Evolutionary conservation across 1,139 yeast species (phyloP).

Genomic region (Debaryomycetaceae sp.): DNA sequence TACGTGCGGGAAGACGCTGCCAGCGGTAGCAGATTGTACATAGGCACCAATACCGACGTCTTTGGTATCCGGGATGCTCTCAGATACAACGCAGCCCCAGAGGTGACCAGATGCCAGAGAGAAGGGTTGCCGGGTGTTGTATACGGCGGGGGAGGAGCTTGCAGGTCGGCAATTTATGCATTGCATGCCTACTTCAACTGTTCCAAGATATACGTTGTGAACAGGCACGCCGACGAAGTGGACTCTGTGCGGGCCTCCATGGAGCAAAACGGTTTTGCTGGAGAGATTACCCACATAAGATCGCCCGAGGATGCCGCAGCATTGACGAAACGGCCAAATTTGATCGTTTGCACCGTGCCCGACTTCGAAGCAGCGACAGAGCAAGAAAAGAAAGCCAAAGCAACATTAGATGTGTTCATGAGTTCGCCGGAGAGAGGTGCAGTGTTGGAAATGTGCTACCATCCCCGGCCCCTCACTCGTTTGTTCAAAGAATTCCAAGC

Average conservation of each 20-base stretch:
- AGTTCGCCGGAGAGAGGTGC: slow-evolving; percentile 15
- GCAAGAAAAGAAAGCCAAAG: slow-evolving; percentile 19
- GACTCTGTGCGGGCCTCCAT: slow-evolving; percentile 14
- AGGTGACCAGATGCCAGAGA: slow-evolving; percentile 1
- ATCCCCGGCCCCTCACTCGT: slow-evolving; percentile 20
- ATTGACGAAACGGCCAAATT: slow-evolving; percentile 10
- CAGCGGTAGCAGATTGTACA: slow-evolving; percentile 9
- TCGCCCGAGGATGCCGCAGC: slow-evolving; percentile 18
- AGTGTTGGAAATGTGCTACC: slow-evolving; percentile 31
- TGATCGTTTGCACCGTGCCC: slow-evolving; percentile 25
- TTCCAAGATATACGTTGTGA: slow-evolving; percentile 20
- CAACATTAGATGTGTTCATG: slow-evolving; percentile 22
- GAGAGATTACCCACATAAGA: slow-evolving; percentile 18
- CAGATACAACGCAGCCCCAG: slow-evolving; percentile 11
- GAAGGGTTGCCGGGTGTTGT: slow-evolving; percentile 21
- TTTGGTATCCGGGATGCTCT: slow-evolving; percentile 25
- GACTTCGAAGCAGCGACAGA: slow-evolving; percentile 19
- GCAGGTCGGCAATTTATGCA: slow-evolving; percentile 28
- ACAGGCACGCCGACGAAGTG: slow-evolving; percentile 22
- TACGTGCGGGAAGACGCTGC: slow-evolving; percentile 15
- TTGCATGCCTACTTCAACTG: slow-evolving; percentile 21
- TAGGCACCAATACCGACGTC: slow-evolving; percentile 30
- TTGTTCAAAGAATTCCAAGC: slow-evolving; percentile 19
- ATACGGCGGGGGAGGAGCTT: slow-evolving; percentile 33
- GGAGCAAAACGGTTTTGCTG: slow-evolving; percentile 15